These are phyloP conservation scores for Sphaceloma murrayae DNA, from an alignment of 2,329 filamentous ascomycete genomes.

Conservation along the genomic window DNA sequence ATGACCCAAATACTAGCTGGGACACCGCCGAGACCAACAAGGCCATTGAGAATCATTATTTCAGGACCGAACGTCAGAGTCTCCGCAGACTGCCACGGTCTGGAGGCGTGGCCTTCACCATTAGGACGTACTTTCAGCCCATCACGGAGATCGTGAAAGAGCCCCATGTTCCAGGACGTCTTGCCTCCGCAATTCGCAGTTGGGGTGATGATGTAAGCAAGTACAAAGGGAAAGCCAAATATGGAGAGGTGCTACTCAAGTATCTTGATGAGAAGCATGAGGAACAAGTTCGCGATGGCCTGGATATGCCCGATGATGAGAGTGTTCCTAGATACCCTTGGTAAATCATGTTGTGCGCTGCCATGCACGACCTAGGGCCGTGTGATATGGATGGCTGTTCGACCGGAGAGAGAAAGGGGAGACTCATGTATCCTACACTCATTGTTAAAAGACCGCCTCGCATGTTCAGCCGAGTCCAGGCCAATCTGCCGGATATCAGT, in stretches of 20 bases:
- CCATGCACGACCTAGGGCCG: too few relatives aligned
- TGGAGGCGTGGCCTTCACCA: conserved; percentile 57
- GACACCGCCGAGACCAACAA: conserved; percentile 64
- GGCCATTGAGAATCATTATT: conserved; percentile 63
- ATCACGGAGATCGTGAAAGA: conserved; percentile 59
- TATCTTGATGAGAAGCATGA: conserved; percentile 66
- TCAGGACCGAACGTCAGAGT: conserved; percentile 66
- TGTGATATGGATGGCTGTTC: too few relatives aligned
- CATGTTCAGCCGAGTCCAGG: background rate
- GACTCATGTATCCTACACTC: too few relatives aligned
- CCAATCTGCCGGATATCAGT: conserved; percentile 6
- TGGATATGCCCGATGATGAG: conserved; percentile 54
- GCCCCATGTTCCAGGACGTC: conserved; percentile 64
- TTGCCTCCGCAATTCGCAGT: conserved; percentile 69
- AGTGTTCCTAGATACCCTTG: conserved; percentile 37
- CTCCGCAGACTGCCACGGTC: conserved; percentile 41
- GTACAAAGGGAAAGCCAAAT: conserved; percentile 72
- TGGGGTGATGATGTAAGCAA: conserved; percentile 68
- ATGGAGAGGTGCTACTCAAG: conserved; percentile 62
- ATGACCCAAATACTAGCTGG: conserved; percentile 57
- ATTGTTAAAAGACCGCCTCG: background rate
- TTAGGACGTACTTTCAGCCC: conserved; percentile 69
- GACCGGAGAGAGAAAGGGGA: too few relatives aligned
- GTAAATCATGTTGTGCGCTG: too few relatives aligned
- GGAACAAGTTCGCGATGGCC: conserved; percentile 59